Evolutionary conservation across 2,329 filamentous ascomycete species (phyloP).

Genomic region (Thielaviopsis musarum): DNA sequence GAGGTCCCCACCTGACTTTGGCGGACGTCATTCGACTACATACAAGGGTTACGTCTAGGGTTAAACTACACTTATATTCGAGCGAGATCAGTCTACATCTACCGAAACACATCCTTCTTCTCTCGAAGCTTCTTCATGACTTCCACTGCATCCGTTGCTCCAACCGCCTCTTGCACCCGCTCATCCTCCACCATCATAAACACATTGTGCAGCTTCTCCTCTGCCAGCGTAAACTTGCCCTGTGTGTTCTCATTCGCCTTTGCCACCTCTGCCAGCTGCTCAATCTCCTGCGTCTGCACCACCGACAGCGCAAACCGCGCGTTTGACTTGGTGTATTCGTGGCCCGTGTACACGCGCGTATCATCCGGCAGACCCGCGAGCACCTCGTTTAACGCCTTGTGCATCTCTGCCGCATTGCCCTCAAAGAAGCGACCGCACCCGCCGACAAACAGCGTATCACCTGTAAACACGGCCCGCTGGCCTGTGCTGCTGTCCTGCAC

Average conservation of each 20-base stretch:
- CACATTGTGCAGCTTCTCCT: conserved; percentile 95
- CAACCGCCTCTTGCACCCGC: conserved; percentile 66
- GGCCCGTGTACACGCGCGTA: conserved; percentile 82
- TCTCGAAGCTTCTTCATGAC: conserved; percentile 78
- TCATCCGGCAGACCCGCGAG: conserved; percentile 71
- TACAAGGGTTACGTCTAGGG: too few species aligned
- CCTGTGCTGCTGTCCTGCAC: conserved; percentile 54
- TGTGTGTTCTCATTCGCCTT: conserved; percentile 74
- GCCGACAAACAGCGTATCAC: conserved; percentile 89
- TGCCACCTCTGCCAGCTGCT: conserved; percentile 61
- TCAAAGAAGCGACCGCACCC: conserved; percentile 95
- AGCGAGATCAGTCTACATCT: conserved; percentile 17
- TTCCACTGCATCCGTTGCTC: conserved; percentile 60
- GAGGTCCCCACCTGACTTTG: too few species aligned
- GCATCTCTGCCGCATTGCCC: conserved; percentile 76
- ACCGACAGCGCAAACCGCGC: conserved; percentile 75
- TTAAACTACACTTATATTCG: not conserved
- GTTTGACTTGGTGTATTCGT: conserved; percentile 97
- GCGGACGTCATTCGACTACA: too few species aligned
- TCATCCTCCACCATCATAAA: conserved; percentile 86
- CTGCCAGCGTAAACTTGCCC: conserved; percentile 88
- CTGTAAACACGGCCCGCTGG: conserved; percentile 72
- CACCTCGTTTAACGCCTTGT: conserved; percentile 76
- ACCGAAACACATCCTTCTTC: conserved; percentile 71
- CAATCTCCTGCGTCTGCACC: conserved; percentile 55